Evolutionary conservation across 2,329 filamentous ascomycete genomes (phyloP).

Genomic region (Colletotrichum sp.): DNA sequence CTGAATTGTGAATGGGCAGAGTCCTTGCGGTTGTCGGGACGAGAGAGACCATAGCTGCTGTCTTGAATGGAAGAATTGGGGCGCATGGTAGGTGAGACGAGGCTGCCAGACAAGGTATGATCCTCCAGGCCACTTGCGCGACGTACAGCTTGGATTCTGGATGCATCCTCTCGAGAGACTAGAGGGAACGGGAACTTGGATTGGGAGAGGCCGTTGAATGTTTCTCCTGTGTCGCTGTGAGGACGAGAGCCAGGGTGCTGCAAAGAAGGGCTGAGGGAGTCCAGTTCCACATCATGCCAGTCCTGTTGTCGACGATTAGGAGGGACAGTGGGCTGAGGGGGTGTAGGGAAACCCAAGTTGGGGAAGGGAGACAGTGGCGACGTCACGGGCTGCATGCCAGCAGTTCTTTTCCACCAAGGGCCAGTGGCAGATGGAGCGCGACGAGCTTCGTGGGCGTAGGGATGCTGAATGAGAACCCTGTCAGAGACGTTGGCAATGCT

Average conservation of each 20-base stretch:
- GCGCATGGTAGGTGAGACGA: neutral
- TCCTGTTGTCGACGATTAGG: neutral
- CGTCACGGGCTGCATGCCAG: neutral
- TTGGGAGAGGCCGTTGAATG: neutral
- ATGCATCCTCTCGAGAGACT: constrained; percentile 12
- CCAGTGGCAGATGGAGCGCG: neutral
- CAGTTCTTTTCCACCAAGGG: constrained; percentile 1
- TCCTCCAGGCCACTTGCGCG: constrained; percentile 23
- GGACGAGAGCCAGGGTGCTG: neutral
- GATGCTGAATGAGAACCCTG: neutral
- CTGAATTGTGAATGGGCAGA: constrained; percentile 2
- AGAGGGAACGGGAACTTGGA: constrained; percentile 10
- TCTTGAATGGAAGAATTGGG: neutral
- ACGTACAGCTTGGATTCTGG: constrained; percentile 11
- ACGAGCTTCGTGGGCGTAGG: neutral
- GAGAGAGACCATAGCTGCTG: neutral
- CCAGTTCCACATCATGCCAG: constrained; percentile 10
- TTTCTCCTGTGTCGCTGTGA: neutral
- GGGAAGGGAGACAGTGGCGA: neutral
- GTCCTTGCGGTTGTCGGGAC: neutral
- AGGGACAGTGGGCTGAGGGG: neutral
- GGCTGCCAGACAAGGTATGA: constrained; percentile 17
- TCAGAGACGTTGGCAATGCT: constrained; percentile 24
- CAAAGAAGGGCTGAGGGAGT: neutral
- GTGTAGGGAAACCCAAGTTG: neutral